Evolutionary conservation across 306 rosid genomes (phyloP).

Genomic region (Ormosia emarginata): DNA sequence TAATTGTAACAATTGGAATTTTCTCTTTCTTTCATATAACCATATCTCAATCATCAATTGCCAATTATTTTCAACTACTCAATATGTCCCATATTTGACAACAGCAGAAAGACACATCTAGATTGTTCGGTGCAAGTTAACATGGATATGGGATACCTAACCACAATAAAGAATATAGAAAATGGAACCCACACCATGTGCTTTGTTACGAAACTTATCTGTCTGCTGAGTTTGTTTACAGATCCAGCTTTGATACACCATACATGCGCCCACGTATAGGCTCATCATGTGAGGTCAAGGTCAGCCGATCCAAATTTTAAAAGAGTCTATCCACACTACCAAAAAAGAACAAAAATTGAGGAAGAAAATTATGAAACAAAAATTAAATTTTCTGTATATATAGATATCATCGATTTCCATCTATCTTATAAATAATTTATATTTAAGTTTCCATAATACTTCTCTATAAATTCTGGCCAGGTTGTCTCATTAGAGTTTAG

Average conservation of each 20-base stretch:
- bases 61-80: conserved; percentile 14
- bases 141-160: background rate
- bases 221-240: background rate
- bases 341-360: background rate
- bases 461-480: background rate
- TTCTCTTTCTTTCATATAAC: background rate
- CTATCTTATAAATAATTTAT: background rate
- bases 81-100: background rate
- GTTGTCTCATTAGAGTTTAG: background rate
- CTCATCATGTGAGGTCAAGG: conserved; percentile 28
- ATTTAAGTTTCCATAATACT: background rate
- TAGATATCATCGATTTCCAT: background rate
- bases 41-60: background rate
- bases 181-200: conserved; percentile 35
- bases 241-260: background rate
- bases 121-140: conserved; percentile 15
- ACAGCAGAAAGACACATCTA: conserved; percentile 2
- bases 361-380: background rate
- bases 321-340: background rate
- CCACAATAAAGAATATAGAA: background rate
- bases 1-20: background rate
- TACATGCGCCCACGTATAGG: conserved; percentile 30
- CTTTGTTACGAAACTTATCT: conserved; percentile 11
- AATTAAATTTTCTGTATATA: background rate
- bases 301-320: background rate